Evolutionary conservation across 2,329 filamentous ascomycete genomes (phyloP).

Genomic region (Knufia fluminis): DNA sequence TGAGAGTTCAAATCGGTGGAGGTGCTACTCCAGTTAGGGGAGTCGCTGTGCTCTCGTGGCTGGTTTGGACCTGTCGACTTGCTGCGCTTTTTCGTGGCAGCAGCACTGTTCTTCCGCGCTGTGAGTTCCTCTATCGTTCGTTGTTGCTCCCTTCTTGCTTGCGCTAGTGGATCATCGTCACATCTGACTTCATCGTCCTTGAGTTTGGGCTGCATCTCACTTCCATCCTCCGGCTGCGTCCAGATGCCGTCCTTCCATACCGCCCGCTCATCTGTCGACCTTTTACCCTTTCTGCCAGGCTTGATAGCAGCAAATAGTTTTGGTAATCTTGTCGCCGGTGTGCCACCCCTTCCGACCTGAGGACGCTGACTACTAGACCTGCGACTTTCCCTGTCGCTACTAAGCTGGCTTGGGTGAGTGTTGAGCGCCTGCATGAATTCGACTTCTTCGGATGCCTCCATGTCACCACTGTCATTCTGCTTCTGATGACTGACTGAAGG

Average conservation of each 20-base stretch:
- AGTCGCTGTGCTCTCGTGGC: not conserved
- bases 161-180: not conserved
- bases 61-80: not conserved
- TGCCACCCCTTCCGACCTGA: slow-evolving; percentile 4
- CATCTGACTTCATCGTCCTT: not conserved
- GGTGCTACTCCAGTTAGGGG: too few species aligned
- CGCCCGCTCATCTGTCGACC: not conserved
- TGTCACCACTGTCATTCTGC: not conserved
- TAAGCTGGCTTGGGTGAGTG: slow-evolving; percentile 6
- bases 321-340: slow-evolving; percentile 1
- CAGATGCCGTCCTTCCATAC: not conserved
- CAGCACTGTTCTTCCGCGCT: not conserved
- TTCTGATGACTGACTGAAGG: not conserved
- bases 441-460: slow-evolving; percentile 3
- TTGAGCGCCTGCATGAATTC: slow-evolving; percentile 5
- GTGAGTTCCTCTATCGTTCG: slow-evolving; percentile 7
- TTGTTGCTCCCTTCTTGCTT: not conserved
- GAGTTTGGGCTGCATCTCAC: not conserved
- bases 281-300: slow-evolving; percentile 5
- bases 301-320: slow-evolving; percentile 8
- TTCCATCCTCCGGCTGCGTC: not conserved
- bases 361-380: not conserved
- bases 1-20: not conserved
- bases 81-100: not conserved
- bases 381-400: slow-evolving; percentile 6